phyloP scores from a whole-genome alignment of 75 land plant genomes.

The Pinus taeda region DNA sequence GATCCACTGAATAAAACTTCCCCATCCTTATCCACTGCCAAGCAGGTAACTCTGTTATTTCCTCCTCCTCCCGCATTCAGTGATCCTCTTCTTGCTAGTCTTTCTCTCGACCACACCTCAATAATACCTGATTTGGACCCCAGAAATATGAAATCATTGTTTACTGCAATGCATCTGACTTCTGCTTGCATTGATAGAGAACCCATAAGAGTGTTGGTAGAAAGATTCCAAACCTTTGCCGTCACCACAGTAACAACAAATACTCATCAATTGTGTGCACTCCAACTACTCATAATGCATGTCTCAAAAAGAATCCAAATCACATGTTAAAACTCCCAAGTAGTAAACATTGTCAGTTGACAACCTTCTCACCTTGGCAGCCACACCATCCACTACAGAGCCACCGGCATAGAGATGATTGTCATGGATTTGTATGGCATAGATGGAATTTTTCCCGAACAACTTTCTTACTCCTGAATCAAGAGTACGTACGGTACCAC shows the following conservation, averaged over 20 bases:
- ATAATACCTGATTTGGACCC: constrained; percentile 45
- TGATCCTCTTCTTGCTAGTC: constrained; percentile 36
- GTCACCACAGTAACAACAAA: constrained; percentile 8
- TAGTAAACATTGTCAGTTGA: no score
- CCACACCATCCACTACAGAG: constrained; percentile 48
- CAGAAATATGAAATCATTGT: constrained; percentile 53
- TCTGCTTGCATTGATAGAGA: constrained; percentile 39
- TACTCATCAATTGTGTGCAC: neutral
- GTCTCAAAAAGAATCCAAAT: neutral
- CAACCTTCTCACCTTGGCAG: constrained; percentile 37
- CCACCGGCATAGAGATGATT: constrained; percentile 52
- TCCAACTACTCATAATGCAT: no score
- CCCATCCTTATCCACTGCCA: constrained; percentile 30
- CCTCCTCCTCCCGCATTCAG: constrained; percentile 27
- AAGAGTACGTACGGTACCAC: constrained; percentile 22
- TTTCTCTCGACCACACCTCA: constrained; percentile 58
- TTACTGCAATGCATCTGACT: constrained; percentile 37
- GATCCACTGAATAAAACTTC: constrained; percentile 48
- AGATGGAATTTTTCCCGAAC: constrained; percentile 47
- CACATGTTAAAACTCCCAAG: neutral
- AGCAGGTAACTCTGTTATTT: constrained; percentile 23
- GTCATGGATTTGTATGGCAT: constrained; percentile 33
- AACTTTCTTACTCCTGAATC: constrained; percentile 45
- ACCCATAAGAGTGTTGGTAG: constrained; percentile 28
- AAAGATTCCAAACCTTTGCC: constrained; percentile 44